Evolutionary conservation across 31 red algal genomes (phyloP), one percentile per base, ranked within the genome.

Genomic region (Porphyra umbilicalis): DNA sequence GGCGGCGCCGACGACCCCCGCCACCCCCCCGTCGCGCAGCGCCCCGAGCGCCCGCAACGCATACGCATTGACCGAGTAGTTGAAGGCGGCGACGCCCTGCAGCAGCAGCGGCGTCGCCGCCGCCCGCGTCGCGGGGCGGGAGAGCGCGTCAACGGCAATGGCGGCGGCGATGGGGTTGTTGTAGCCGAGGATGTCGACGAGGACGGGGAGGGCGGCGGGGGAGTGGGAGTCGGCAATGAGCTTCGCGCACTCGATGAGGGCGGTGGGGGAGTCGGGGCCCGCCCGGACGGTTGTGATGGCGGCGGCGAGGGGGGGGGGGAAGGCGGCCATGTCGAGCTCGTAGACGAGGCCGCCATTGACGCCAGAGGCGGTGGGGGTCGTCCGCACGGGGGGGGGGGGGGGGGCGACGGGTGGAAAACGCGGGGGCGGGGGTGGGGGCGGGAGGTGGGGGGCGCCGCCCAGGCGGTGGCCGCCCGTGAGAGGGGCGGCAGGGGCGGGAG

Each of bases 1-100:
- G 40, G 88, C 91, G n/a, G 90, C 83, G 33, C 76, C 30, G 36
- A 83, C 86, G 33, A 98, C 90, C 11, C 83, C 86, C 77, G 81
- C 30, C 25, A 89, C 86, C 39, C 75, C 75, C 8, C 88, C 85
- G 79, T 93, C 85, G 25, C 85, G 86, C 25, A 98, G 85, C 30
- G 38, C 39, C 6, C 82, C 95, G 36, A 98, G 78, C 25, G 91
- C 95, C 32, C 92, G 92, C 68, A 98, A 80, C 71, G 95, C 95
- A 76, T 98, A 98, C 33, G 95, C 95, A 80, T 98, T 98, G 32
- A 98, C 95, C 32, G 95, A 79, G 74, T 98, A 98, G 77, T 98
- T 98, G 86, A 98, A 93, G 25, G 95, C 95, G 25, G 83, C 95
- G 35, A 94, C 92, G 42, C 92, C 95, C 32, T 82, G 75, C 32